A percentile compares a stretch with the other conserved stretches of the same genome.
These are phyloP conservation scores for Jacaranda mimosifolia DNA, from an alignment of 257 asterid species.

Conservation along the genomic window DNA sequence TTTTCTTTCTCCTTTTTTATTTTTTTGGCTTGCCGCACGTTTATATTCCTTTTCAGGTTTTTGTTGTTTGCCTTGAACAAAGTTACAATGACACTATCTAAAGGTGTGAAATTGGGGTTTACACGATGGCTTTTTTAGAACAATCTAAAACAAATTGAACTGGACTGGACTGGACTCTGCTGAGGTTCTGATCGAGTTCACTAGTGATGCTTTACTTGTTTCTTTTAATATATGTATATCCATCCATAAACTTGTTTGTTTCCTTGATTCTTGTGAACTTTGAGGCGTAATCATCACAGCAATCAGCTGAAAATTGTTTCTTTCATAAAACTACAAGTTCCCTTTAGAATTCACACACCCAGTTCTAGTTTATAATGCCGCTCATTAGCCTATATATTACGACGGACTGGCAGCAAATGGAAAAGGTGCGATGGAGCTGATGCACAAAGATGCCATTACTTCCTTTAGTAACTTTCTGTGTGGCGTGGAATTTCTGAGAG, in stretches of 20 bases:
- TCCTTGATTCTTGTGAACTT: not conserved
- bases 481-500: conserved; percentile 78
- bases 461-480: conserved; percentile 82
- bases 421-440: too few species aligned
- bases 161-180: conserved; percentile 44
- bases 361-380: not conserved
- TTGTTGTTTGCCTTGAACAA: conserved; percentile 50
- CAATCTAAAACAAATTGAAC: conserved; percentile 73
- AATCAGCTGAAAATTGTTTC: not conserved
- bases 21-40: conserved; percentile 2
- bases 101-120: conserved; percentile 74
- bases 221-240: not conserved
- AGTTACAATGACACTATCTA: conserved; percentile 78
- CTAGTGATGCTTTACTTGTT: conserved; percentile 21
- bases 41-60: conserved; percentile 19
- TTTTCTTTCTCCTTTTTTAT: too few species aligned
- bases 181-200: not conserved
- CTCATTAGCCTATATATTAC: too few species aligned
- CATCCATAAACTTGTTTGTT: not conserved
- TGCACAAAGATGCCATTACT: conserved; percentile 78
- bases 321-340: not conserved
- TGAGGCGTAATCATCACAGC: too few species aligned
- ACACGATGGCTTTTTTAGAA: conserved; percentile 78
- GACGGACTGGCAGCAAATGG: too few species aligned
- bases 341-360: not conserved